phyloP scores from a whole-genome alignment of 495 filamentous ascomycete genomes.

The Tuber umbilicatum region DNA sequence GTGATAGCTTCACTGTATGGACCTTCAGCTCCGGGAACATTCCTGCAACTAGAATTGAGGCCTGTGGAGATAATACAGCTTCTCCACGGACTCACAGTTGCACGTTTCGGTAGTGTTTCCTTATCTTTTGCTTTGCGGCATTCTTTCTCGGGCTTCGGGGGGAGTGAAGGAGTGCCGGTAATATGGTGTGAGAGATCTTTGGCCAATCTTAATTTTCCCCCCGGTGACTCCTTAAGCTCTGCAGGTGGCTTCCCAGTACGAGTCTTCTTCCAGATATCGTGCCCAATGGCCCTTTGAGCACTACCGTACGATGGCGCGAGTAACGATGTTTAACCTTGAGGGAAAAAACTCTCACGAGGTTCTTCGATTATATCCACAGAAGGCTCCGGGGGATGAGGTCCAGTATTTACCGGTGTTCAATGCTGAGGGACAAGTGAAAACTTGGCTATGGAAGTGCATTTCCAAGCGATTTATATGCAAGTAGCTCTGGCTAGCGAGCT shows the following conservation, averaged over 20 bases:
- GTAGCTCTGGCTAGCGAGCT: slow-evolving; percentile 7
- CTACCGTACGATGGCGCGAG: background rate
- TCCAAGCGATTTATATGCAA: slow-evolving; percentile 20
- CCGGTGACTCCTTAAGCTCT: background rate
- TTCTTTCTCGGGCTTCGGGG: slow-evolving; percentile 9
- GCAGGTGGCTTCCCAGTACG: background rate
- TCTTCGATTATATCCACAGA: slow-evolving; percentile 10
- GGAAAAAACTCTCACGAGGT: background rate
- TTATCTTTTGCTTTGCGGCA: background rate
- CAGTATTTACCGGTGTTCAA: slow-evolving; percentile 7
- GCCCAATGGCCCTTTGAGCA: background rate
- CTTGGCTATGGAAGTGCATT: slow-evolving; percentile 6
- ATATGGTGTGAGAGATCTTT: background rate
- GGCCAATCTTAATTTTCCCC: background rate
- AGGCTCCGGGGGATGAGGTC: background rate
- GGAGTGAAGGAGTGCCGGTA: background rate
- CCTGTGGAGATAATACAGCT: slow-evolving; percentile 12
- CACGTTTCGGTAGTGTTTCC: background rate
- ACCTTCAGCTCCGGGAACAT: background rate
- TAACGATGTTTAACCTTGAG: background rate
- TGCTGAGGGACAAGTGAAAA: slow-evolving; percentile 4
- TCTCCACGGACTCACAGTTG: background rate
- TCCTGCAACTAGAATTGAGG: slow-evolving; percentile 9
- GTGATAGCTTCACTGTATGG: background rate
- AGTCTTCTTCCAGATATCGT: background rate